Conservation (phyloP, 1,284 basidiomycete genomes). For the Leccinum griseonigrum region DNA sequence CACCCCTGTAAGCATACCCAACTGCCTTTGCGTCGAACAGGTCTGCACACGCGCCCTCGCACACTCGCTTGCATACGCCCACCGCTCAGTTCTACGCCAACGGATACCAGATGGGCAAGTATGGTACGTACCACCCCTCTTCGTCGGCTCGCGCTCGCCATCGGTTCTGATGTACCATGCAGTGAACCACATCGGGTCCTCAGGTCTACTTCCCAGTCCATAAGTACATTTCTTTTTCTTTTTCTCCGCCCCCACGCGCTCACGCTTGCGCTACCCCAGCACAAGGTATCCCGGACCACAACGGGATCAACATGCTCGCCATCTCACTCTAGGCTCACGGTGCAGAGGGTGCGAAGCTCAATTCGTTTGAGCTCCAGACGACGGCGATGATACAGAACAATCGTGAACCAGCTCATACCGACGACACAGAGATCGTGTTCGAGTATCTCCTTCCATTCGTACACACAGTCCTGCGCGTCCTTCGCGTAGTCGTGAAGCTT, state of each 20-base stretch:
- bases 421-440: conserved; percentile 29
- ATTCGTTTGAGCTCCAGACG: conserved; percentile 37
- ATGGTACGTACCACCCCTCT: conserved; percentile 15
- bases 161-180: background rate
- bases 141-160: no score
- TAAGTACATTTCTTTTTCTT: conserved; percentile 10
- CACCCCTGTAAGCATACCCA: no score
- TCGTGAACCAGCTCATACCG: conserved; percentile 41
- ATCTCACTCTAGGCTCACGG: conserved; percentile 47
- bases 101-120: conserved; percentile 31
- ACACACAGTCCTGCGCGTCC: conserved; percentile 11
- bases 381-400: conserved; percentile 40
- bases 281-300: conserved; percentile 49
- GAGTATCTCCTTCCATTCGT: conserved; percentile 23
- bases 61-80: background rate
- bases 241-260: background rate
- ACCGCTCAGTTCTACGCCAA: conserved; percentile 26
- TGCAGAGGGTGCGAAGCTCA: conserved; percentile 38
- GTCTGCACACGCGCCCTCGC: no score
- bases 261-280: conserved; percentile 29
- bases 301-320: conserved; percentile 46
- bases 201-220: conserved; percentile 27
- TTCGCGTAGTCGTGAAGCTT: background rate
- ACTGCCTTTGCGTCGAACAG: no score
- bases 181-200: conserved; percentile 28